phyloP scores from a whole-genome alignment of 495 filamentous ascomycete genomes.

The Aspergillus cristatus region DNA sequence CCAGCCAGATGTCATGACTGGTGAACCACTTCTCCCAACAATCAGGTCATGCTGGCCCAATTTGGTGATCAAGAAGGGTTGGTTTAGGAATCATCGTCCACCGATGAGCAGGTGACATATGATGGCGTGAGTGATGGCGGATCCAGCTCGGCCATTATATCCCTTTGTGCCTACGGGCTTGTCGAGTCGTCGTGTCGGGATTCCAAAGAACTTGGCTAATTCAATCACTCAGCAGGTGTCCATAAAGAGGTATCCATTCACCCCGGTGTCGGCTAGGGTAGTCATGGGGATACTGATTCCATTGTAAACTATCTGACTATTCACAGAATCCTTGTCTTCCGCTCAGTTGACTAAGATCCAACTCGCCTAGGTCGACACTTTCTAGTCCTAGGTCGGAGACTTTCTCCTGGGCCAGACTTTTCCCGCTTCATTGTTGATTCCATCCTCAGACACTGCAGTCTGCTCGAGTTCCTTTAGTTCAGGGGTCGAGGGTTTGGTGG shows the following conservation, averaged over 20 bases:
- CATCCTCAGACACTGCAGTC: not conserved
- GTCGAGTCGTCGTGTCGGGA: not conserved
- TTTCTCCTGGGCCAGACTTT: too few species aligned
- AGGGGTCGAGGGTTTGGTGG: not conserved
- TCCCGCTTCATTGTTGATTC: not conserved
- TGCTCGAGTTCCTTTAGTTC: not conserved
- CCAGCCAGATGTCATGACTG: too few species aligned
- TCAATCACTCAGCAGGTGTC: not conserved
- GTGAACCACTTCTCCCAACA: too few species aligned
- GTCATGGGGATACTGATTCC: not conserved
- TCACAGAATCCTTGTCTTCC: conserved; percentile 5
- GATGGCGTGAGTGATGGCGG: too few species aligned
- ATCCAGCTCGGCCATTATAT: too few species aligned
- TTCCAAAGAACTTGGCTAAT: not conserved
- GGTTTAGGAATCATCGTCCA: too few species aligned
- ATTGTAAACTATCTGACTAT: conserved; percentile 5
- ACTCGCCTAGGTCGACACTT: not conserved
- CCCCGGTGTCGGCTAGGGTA: conserved; percentile 2
- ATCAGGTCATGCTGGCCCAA: too few species aligned
- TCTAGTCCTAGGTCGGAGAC: too few species aligned
- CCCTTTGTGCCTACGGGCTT: too few species aligned
- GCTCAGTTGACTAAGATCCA: conserved; percentile 1
- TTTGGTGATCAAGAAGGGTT: too few species aligned
- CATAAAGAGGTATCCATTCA: conserved; percentile 3
- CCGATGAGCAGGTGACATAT: too few species aligned